A percentile compares a stretch with the other conserved stretches of the same genome.
These are phyloP conservation scores for Spinellus fusiger DNA, from an alignment of 192 early-diverging fungal species.

Conservation along the genomic window DNA sequence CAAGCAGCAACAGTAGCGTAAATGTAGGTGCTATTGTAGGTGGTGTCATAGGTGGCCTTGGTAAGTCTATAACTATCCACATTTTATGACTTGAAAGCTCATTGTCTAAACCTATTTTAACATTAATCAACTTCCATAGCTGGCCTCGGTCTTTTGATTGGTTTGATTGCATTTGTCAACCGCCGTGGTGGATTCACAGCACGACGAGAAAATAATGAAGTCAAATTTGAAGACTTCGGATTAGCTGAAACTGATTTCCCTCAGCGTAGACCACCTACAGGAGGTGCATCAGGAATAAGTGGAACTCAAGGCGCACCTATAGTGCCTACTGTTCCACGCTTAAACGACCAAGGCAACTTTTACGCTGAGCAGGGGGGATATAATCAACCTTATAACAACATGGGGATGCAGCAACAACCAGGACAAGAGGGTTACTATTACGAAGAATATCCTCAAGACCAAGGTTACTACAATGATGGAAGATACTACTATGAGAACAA, in stretches of 20 bases:
- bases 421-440: constrained; percentile 14
- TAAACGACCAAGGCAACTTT: constrained; percentile 8
- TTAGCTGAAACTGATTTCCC: constrained; percentile 19
- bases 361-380: constrained; percentile 3
- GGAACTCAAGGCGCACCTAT: background rate
- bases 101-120: constrained; percentile 6
- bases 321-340: background rate
- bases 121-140: constrained; percentile 7
- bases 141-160: constrained; percentile 24
- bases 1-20: too few species aligned
- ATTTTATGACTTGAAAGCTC: too few species aligned
- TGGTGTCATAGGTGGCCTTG: too few species aligned
- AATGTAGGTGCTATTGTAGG: too few species aligned
- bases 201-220: background rate
- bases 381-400: background rate
- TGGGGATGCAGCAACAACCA: constrained; percentile 5
- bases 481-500: constrained; percentile 9
- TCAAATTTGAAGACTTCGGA: constrained; percentile 11
- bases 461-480: constrained; percentile 9
- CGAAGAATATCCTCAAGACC: background rate
- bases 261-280: constrained; percentile 8
- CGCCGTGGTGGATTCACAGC: constrained; percentile 22
- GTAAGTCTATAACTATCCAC: too few species aligned
- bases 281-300: background rate
- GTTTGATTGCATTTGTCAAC: constrained; percentile 23